A percentile compares a stretch with the other conserved stretches of the same genome.
These are phyloP conservation scores for Multifurca ochricompacta DNA, from an alignment of 768 basidiomycete genomes.

Conservation along the genomic window DNA sequence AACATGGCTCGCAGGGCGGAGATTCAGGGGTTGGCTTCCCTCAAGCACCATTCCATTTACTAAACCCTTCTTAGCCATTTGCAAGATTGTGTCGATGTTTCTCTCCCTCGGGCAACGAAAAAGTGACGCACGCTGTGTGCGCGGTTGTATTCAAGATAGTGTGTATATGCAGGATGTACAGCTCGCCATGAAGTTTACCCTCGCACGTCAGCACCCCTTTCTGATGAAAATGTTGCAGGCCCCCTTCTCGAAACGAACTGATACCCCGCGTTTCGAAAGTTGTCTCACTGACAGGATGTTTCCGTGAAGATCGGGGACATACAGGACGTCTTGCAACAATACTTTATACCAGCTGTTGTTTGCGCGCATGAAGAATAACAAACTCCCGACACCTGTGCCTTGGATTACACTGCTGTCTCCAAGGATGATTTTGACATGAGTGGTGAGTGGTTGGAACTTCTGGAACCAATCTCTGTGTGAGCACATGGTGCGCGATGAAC, in stretches of 20 bases:
- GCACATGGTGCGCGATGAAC: conserved; percentile 20
- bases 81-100: no score
- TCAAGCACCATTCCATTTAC: no score
- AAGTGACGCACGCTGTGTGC: no score
- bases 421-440: conserved; percentile 3
- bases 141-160: no score
- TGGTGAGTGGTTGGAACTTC: not conserved
- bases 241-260: conserved; percentile 8
- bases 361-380: not conserved
- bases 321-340: conserved; percentile 15
- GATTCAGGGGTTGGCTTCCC: no score
- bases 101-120: no score
- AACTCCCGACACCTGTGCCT: conserved; percentile 10
- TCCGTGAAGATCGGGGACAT: conserved; percentile 21
- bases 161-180: conserved; percentile 15
- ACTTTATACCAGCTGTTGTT: not conserved
- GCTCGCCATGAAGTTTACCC: conserved; percentile 1
- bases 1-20: no score
- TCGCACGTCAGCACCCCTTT: not conserved
- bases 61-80: no score
- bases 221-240: conserved; percentile 4
- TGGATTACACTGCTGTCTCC: conserved; percentile 18
- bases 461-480: conserved; percentile 9
- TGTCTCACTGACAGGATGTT: conserved; percentile 24
- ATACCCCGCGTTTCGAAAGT: not conserved